Evolutionary conservation across 2,329 filamentous ascomycete species (phyloP), one percentile per base, ranked within the genome.

Genomic region (Pseudocercospora vitis): DNA sequence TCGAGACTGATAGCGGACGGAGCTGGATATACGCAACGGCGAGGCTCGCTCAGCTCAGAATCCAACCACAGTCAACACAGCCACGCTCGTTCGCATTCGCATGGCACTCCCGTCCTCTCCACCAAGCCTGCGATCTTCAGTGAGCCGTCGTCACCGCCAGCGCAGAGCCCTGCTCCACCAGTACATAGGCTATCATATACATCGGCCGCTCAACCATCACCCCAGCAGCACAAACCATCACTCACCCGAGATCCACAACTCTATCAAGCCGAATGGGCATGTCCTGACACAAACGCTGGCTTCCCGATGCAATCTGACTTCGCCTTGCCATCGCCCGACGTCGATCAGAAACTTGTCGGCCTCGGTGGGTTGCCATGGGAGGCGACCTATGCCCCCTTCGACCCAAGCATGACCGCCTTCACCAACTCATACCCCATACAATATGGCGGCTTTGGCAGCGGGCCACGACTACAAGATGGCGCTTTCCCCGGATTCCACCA

Each of bases 41-140:
- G 79, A 63, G 76, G 75, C 40, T 84, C 81, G 0, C 73, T 80
- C 51, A 81, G 82, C 61, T 81, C 78, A 33, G 78, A 81, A 46
- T 83, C 81, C 4, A 80, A 83, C 23, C 78, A 78, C 59, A 76
- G 77, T 39, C 76, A 79, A 45, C 65, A 67, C 53, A 59, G 57
- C 19, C 59, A 62, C 42, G 70, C 19, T 70, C 58, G 59, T 40
- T 48, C 52, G 40, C 48, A 55, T n/a, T 54, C 72, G 18, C 57
- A 71, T 44, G 68, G 70, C 29, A 75, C 74, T 6, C 74, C 68
- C 11, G 68, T 54, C 9, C 48, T 59, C 4, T 54, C 62, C n/a
- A n/a, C n/a, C 12, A 72, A 50, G 66, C 68, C 59, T n/a, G 19
- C 46, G 18, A 24, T 52, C 4, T 57, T 56, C 49, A 56, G 59